Evolutionary conservation across 331 rosid species (phyloP).

Genomic region (Quercus phellos): DNA sequence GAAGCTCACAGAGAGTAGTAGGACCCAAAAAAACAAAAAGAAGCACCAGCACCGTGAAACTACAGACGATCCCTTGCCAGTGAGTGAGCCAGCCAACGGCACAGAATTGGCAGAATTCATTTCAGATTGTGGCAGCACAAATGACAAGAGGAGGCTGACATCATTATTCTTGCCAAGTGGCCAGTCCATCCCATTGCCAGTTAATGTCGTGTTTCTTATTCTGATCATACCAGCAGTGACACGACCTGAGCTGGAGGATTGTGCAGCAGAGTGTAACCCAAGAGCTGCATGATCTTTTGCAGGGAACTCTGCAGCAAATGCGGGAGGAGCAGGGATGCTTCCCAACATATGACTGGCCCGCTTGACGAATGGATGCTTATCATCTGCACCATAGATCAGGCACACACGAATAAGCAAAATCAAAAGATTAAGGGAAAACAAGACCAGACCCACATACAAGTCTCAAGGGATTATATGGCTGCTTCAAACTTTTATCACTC

Average conservation of each 20-base stretch:
- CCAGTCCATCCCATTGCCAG: constrained; percentile 50
- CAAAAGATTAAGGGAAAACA: background rate
- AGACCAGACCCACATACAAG: background rate
- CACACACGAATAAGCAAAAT: constrained; percentile 1
- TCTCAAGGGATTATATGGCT: background rate
- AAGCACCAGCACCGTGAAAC: constrained; percentile 63
- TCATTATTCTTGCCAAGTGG: constrained; percentile 55
- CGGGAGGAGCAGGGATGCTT: constrained; percentile 78
- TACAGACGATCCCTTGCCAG: constrained; percentile 51
- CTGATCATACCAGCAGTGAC: constrained; percentile 79
- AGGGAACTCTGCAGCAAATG: constrained; percentile 77
- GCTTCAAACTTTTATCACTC: background rate
- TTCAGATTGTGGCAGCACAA: constrained; percentile 30
- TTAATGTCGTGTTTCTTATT: constrained; percentile 44
- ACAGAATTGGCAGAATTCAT: constrained; percentile 24
- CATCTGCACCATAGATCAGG: constrained; percentile 28
- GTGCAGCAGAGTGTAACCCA: constrained; percentile 41
- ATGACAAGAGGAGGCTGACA: constrained; percentile 38
- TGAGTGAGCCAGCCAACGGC: constrained; percentile 34
- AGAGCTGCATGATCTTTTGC: constrained; percentile 45
- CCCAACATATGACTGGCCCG: constrained; percentile 55
- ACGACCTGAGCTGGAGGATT: constrained; percentile 63
- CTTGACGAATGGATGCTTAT: constrained; percentile 41
- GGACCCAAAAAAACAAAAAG: constrained; percentile 57
- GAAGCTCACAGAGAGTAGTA: constrained; percentile 61